phyloP scores from a whole-genome alignment of 768 basidiomycete genomes.

The Daedaleopsis sinensis region DNA sequence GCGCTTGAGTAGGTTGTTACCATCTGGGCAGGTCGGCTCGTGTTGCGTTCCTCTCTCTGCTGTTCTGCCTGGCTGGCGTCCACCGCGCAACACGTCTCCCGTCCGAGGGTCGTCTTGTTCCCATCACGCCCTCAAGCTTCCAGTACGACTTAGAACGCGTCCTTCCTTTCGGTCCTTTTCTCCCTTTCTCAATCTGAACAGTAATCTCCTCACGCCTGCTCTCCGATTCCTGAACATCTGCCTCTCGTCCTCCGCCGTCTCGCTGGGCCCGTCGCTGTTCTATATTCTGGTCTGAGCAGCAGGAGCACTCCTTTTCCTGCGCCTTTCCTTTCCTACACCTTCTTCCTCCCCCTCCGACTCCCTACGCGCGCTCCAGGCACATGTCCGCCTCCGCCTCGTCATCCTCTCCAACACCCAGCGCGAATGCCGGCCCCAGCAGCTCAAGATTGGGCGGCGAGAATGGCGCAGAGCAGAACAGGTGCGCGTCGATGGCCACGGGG shows the following conservation, averaged over 20 bases:
- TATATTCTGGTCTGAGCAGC: slow-evolving; percentile 17
- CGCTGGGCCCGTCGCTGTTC: slow-evolving; percentile 14
- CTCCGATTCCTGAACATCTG: slow-evolving; percentile 2
- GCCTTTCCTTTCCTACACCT: slow-evolving; percentile 11
- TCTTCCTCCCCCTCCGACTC: slow-evolving; percentile 5
- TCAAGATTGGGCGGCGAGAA: slow-evolving; percentile 25
- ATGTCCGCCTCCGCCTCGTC: slow-evolving; percentile 32
- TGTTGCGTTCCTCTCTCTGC: slow-evolving; percentile 23
- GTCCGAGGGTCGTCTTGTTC: slow-evolving; percentile 17
- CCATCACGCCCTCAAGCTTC: slow-evolving; percentile 16
- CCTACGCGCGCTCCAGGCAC: slow-evolving; percentile 14
- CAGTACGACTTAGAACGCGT: slow-evolving; percentile 30
- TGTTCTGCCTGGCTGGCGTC: slow-evolving; percentile 31
- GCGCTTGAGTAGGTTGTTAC: slow-evolving; percentile 14
- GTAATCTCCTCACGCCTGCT: neutral
- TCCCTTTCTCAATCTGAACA: slow-evolving; percentile 16
- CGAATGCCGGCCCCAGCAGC: slow-evolving; percentile 27
- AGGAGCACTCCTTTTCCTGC: slow-evolving; percentile 20
- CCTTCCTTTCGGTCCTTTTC: slow-evolving; percentile 27
- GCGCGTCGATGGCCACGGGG: neutral
- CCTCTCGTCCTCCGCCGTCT: slow-evolving; percentile 16
- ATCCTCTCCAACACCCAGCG: slow-evolving; percentile 27
- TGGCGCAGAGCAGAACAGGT: slow-evolving; percentile 35
- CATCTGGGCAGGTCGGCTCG: neutral
- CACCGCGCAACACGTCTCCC: slow-evolving; percentile 21